Evolutionary conservation across 2,329 filamentous ascomycete species (phyloP), one percentile per base, ranked within the genome.

Genomic region (Dactylellina leptospora): DNA sequence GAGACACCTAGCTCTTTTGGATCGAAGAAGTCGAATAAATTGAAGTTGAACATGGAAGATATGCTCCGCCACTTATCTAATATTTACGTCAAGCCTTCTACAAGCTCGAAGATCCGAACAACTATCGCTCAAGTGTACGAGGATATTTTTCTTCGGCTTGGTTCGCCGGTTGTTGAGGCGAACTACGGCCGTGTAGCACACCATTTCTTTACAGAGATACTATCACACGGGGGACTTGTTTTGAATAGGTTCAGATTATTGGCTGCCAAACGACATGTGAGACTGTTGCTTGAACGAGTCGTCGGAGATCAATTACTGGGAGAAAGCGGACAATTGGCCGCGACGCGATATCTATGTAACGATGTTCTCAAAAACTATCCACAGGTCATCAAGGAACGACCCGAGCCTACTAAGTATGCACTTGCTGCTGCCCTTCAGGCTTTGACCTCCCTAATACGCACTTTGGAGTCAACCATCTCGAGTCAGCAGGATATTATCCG

Each of bases 341-440:
- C 91, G 25, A 91, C 92, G 4, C 91, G 88, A 76, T 86, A 87
- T 73, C 81, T 99, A 58, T 87, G 97, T 77, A 96, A 96, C 78
- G 88, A 92, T 66, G 84, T 97, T 47, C 84, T 99, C 51, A 97
- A 96, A 79, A 95, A 97, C 78, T 97, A 96, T 76, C 93, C 95
- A 0, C 92, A 96, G 79, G 89, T 89, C 3, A 81, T 96, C 50
- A 91, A 93, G 76, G 93, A 97, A 79, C 87, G 90, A 40, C 87
- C 90, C 0, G 93, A 97, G 79, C 95, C 95, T 4, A 89, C 87
- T 50, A 99, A 99, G 80, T 88, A 96, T 77, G 89, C 89, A 0
- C 81, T 99, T 38, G 89, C 92, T 50, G 88, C 89, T 13, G 85
- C 92, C 5, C 82, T 99, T 25, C 90, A 90, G 75, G 89, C 92